phyloP scores from a whole-genome alignment of 2,329 filamentous ascomycete species.

The Didymella pomorum region DNA sequence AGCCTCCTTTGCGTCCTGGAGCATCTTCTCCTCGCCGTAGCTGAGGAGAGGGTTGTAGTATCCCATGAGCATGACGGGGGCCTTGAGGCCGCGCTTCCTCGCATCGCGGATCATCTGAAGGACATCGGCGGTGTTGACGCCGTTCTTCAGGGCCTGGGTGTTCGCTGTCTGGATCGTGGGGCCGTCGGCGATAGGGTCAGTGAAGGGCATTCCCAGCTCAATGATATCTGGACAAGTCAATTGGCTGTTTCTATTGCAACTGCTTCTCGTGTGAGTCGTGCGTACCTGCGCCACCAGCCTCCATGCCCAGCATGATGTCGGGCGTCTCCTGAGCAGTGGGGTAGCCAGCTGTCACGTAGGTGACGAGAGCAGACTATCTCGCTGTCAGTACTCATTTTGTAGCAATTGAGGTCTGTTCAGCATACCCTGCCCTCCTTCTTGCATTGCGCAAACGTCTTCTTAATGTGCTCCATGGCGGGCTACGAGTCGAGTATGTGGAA shows the following conservation, averaged over 20 bases:
- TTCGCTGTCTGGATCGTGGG: constrained; percentile 97
- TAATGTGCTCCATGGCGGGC: constrained; percentile 56
- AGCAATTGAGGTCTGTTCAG: neutral
- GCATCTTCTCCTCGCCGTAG: constrained; percentile 90
- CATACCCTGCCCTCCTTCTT: constrained; percentile 58
- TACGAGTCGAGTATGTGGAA: neutral
- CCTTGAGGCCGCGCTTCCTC: constrained; percentile 76
- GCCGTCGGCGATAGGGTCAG: constrained; percentile 96
- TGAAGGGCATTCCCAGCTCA: constrained; percentile 95
- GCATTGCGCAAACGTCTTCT: constrained; percentile 60
- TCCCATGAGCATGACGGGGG: constrained; percentile 93
- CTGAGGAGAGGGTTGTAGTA: constrained; percentile 97
- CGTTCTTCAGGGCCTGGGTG: constrained; percentile 85
- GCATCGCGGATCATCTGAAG: constrained; percentile 86
- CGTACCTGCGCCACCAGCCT: constrained; percentile 88
- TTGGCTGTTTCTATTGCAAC: constrained; percentile 8
- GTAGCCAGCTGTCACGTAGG: constrained; percentile 95
- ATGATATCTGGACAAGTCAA: constrained; percentile 74
- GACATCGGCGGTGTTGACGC: constrained; percentile 80
- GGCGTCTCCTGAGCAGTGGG: constrained; percentile 83
- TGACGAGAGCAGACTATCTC: constrained; percentile 79
- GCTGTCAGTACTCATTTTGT: constrained; percentile 19
- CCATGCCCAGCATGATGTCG: constrained; percentile 85
- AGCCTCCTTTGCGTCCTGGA: constrained; percentile 82
- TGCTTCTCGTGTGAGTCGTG: constrained; percentile 13